Evolutionary conservation across 768 basidiomycete genomes (phyloP).

Genomic region (Macrolepiota fuliginosa): DNA sequence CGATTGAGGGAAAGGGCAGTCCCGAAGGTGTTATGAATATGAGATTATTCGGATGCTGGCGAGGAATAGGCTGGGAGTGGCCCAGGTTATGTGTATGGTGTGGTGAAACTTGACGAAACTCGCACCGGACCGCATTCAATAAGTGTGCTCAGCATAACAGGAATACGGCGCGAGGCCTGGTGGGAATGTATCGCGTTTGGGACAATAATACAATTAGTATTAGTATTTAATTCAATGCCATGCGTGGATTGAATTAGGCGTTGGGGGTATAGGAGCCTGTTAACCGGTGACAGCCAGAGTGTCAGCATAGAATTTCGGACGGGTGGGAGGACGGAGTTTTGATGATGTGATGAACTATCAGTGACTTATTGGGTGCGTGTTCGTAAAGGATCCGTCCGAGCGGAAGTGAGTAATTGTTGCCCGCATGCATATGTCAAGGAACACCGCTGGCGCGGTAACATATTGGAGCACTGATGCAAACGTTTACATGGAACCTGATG

Average conservation of each 20-base stretch:
- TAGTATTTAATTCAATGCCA: not conserved
- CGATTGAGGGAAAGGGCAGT: not conserved
- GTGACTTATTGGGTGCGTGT: not conserved
- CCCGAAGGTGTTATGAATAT: not conserved
- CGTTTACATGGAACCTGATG: not conserved
- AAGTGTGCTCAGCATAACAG: not conserved
- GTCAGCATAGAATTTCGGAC: not conserved
- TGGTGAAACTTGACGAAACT: not conserved
- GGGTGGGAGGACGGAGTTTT: slow-evolving; percentile 1
- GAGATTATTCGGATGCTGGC: not conserved
- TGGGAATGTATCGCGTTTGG: not conserved
- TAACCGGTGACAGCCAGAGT: slow-evolving; percentile 2
- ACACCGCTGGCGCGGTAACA: not conserved
- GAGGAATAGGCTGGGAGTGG: not conserved
- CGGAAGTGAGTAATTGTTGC: slow-evolving; percentile 4
- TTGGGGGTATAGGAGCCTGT: not conserved
- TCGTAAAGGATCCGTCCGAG: slow-evolving; percentile 8
- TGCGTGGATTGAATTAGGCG: not conserved
- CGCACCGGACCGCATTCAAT: not conserved
- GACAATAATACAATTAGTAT: not conserved
- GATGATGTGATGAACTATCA: not conserved
- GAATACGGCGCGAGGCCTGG: not conserved
- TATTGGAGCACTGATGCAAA: not conserved
- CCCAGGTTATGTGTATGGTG: not conserved
- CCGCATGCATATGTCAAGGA: not conserved